phyloP scores from a whole-genome alignment of 1,139 yeast species.

The Groenewaldozyma sp. region DNA sequence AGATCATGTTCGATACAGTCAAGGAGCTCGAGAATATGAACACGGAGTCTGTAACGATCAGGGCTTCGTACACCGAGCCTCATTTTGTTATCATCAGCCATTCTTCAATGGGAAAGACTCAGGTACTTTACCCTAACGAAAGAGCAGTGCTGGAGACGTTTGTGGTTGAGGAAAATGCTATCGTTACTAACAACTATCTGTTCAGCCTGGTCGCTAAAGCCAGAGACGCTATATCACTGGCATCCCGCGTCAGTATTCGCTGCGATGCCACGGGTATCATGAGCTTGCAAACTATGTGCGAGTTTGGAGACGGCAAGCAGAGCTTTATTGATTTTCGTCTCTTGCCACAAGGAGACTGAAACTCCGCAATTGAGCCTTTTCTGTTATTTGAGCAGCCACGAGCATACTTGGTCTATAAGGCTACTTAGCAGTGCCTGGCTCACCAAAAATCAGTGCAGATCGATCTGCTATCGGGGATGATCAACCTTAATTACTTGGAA shows the following conservation, averaged over 20 bases:
- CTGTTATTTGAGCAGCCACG: too few species aligned
- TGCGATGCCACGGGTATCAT: conserved; percentile 26
- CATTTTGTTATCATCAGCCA: conserved; percentile 44
- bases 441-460: too few species aligned
- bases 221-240: conserved; percentile 25
- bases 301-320: conserved; percentile 20
- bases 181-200: conserved; percentile 21
- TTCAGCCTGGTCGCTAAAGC: conserved; percentile 21
- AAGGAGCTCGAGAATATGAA: conserved; percentile 59
- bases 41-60: conserved; percentile 51
- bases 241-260: conserved; percentile 26
- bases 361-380: too few species aligned
- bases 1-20: conserved; percentile 52
- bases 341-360: conserved; percentile 20
- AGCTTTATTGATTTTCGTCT: conserved; percentile 28
- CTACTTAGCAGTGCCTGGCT: too few species aligned
- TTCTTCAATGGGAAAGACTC: conserved; percentile 62
- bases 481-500: too few species aligned
- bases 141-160: conserved; percentile 50
- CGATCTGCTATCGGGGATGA: too few species aligned
- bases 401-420: too few species aligned
- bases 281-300: conserved; percentile 27
- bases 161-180: conserved; percentile 15
- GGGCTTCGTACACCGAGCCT: conserved; percentile 27
- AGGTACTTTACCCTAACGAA: conserved; percentile 58